Evolutionary conservation across 1,139 yeast species (phyloP).

Genomic region (Pichia sp.): DNA sequence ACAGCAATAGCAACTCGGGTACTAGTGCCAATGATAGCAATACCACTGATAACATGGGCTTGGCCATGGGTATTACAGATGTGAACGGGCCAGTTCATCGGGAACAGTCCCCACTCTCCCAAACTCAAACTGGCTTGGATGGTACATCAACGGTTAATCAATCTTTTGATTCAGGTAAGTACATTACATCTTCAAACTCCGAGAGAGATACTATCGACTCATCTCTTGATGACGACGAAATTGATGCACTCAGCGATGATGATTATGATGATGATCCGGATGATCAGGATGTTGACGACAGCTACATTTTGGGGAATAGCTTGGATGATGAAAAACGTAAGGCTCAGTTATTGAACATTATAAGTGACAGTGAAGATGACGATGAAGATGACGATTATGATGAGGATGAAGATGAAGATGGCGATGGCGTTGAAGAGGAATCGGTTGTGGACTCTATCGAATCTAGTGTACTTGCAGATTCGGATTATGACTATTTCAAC

Average conservation of each 20-base stretch:
- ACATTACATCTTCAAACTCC: conserved; percentile 2
- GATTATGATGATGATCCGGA: conserved; percentile 4
- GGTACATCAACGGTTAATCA: no score
- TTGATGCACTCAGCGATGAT: conserved; percentile 1
- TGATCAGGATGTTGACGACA: conserved; percentile 2
- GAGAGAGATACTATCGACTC: conserved; percentile 9
- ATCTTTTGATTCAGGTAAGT: conserved; percentile 1
- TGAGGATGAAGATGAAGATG: conserved; percentile 3
- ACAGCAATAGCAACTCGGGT: not conserved
- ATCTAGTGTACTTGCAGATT: conserved; percentile 16
- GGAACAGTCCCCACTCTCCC: no score
- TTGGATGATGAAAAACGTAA: no score
- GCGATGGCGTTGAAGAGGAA: conserved; percentile 4
- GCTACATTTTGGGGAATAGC: no score
- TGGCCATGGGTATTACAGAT: not conserved
- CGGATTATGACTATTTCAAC: conserved; percentile 13
- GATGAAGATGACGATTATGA: conserved; percentile 2
- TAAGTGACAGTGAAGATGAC: conserved; percentile 3
- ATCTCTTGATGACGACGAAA: conserved; percentile 3
- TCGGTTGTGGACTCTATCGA: conserved; percentile 15
- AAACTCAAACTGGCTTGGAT: no score
- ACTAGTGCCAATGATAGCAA: not conserved
- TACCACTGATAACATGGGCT: not conserved
- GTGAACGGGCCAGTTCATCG: not conserved
- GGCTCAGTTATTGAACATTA: not conserved